Conservation (phyloP, 2,329 filamentous ascomycete genomes). For the Alternaria incomplexa region DNA sequence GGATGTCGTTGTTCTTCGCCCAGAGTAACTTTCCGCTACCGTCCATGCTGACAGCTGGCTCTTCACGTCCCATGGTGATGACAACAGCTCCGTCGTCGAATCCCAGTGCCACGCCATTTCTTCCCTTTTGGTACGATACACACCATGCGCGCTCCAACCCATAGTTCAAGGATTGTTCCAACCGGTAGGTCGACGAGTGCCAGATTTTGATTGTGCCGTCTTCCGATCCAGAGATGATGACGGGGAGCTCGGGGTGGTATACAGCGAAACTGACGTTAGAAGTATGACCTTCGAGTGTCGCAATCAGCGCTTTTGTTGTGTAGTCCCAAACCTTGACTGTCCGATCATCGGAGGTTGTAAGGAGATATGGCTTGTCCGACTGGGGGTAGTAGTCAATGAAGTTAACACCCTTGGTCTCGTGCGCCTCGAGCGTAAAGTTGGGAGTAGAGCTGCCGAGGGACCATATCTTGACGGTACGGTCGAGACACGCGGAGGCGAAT, state of each 20-base stretch:
- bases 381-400: conserved; percentile 87
- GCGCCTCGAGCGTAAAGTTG: conserved; percentile 95
- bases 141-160: conserved; percentile 97
- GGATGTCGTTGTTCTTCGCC: conserved; percentile 93
- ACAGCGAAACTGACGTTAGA: conserved; percentile 98
- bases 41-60: conserved; percentile 98
- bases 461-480: conserved; percentile 98
- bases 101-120: conserved; percentile 92
- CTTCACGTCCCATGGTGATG: conserved; percentile 95
- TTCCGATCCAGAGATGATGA: conserved; percentile 97
- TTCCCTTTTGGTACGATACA: conserved; percentile 92
- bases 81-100: conserved; percentile 98
- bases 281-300: conserved; percentile 93
- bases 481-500: conserved; percentile 91
- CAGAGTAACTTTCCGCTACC: conserved; percentile 93
- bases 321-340: conserved; percentile 99
- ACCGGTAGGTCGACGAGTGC: conserved; percentile 96
- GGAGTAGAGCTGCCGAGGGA: conserved; percentile 90
- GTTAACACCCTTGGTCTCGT: conserved; percentile 97
- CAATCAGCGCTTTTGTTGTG: conserved; percentile 96
- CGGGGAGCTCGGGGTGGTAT: conserved; percentile 94
- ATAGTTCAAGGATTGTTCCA: conserved; percentile 96
- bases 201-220: conserved; percentile 98
- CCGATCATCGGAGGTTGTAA: conserved; percentile 94
- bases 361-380: conserved; percentile 78